A percentile compares a stretch with the other conserved stretches of the same genome.
These are phyloP conservation scores for Bipolaris gigantea DNA, from an alignment of 2,329 filamentous ascomycete species.

Conservation along the genomic window DNA sequence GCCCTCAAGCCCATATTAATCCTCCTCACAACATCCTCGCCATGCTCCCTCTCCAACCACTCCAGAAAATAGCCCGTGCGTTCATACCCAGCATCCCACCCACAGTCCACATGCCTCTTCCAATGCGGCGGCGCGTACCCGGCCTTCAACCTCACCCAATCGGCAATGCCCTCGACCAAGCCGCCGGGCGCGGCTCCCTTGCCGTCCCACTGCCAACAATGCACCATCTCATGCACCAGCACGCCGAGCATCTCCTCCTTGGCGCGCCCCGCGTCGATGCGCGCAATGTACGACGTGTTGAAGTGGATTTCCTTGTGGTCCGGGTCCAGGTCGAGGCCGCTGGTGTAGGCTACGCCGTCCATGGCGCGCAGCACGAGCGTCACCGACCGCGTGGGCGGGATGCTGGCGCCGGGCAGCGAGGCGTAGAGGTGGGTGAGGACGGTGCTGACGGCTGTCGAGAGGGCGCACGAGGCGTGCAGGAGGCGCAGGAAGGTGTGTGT, in stretches of 20 bases:
- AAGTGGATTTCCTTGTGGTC: constrained; percentile 95
- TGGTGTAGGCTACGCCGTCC: constrained; percentile 87
- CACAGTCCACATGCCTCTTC: constrained; percentile 60
- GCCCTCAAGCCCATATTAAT: constrained; percentile 68
- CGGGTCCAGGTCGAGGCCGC: constrained; percentile 72
- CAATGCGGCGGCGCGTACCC: constrained; percentile 80
- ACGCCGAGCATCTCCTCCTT: constrained; percentile 76
- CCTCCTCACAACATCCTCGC: constrained; percentile 54
- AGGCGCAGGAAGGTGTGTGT: constrained; percentile 67
- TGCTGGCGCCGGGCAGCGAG: constrained; percentile 29
- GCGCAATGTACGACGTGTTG: constrained; percentile 71
- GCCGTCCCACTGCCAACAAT: constrained; percentile 86
- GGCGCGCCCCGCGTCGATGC: constrained; percentile 38
- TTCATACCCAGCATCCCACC: constrained; percentile 91
- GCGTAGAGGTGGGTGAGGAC: constrained; percentile 75
- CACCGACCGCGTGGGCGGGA: constrained; percentile 76
- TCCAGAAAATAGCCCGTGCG: constrained; percentile 89
- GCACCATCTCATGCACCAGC: constrained; percentile 88
- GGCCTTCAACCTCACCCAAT: constrained; percentile 82
- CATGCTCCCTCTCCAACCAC: constrained; percentile 71
- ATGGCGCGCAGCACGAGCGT: constrained; percentile 80
- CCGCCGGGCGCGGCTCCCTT: constrained; percentile 63
- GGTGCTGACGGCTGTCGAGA: constrained; percentile 64
- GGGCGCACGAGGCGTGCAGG: constrained; percentile 63
- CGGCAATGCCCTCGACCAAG: constrained; percentile 86